Base-by-base conservation (phyloP, 2,329 filamentous ascomycete species). In the Epichloe coenophiala region DNA sequence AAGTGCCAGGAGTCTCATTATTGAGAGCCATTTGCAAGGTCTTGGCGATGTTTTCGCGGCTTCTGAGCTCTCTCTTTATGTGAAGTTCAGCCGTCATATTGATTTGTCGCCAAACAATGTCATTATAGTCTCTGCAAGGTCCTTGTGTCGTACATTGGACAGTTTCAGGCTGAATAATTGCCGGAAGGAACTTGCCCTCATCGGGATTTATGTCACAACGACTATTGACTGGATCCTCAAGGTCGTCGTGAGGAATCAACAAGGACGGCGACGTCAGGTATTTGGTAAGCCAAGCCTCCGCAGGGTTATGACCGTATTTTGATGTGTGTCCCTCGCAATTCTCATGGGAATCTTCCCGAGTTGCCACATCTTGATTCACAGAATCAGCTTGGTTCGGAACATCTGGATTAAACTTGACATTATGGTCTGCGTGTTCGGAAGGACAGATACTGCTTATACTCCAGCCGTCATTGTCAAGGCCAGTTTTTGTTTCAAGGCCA, bases 161-260 rank as follows among this genome's bases (percentile, higher is more conserved):
- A 2, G 66, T 66, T 0, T 60, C 54, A 1, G 68, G 65, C 11
- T 69, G 62, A 0, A 58, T 36, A 1, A 71, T 39, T 0, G 66
- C 65, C 0, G 56, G 41, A 15, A 71, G 35, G 4, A 73, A 54
- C 4, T 49, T 8, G 3, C 71, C 71, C 0, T 60, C 67, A 1
- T 43, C 19, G 0, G 71, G 60, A 46, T 75, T 57, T 2, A 75
- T 58, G 17, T 71, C 71, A 21, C 59, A 59, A 8, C 47, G 9
- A 15, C 36, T 43, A 31, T 33, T 33, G 23, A 9, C 35, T 27
- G 19, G 7, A 8, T 47, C 12, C 12, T 23, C 6, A 23, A 50
- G 23, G 33, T 21, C 19, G 3, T 40, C 43, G 13, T 19, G 21
- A 13, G 47, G 9, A 35, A 52, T 17, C 6, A 33, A 2, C 9